Base-by-base conservation (phyloP, 2,329 filamentous ascomycete species). In the Trichoderma sp. region DNA sequence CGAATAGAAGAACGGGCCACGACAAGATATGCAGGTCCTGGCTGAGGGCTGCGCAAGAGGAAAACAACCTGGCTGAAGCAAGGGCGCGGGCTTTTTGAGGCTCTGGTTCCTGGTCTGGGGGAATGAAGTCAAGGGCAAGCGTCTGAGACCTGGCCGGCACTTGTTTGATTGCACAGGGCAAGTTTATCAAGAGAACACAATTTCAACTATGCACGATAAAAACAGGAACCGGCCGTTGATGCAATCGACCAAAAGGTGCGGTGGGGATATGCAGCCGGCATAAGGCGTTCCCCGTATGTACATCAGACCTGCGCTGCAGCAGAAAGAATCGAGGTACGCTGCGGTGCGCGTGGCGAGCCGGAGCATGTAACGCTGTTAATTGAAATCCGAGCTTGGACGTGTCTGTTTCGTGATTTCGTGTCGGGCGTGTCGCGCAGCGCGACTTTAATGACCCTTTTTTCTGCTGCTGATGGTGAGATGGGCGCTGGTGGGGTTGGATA, bases 321-420 rank as follows among this genome's bases (percentile, higher is more conserved):
- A 58, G 5, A 34, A 34, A 34, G 4, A 34, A 5, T 34, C 63
- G 54, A 63, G 68, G 54, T 59, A 52, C 37, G 26, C 59, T 70
- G 43, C 43, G n/a, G 46, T 66, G 58, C 70, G 67, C 70, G 71
- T 70, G 73, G 69, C 71, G 74, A 75, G 74, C 72, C 16, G 52
- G 18, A 28, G 26, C 30, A 30, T 67, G 60, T 39, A 69, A 68
- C 69, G 77, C 74, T 76, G 78, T 79, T 77, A 78, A 78, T 68
- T 68, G 30, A 61, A 64, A 59, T 51, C 51, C 60, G 28, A n/a
- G 16, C 14, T 21, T 26, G 70, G 80, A 79, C 81, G 81, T 83
- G 81, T 83, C 79, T 64, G 75, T 82, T 82, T 83, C 81, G 81
- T 79, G 81, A 75, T 75, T 74, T 78, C 80, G 79, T 78, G 79